Base-by-base conservation (phyloP, 768 basidiomycete genomes). In the Hysterangium stoloniferum region DNA sequence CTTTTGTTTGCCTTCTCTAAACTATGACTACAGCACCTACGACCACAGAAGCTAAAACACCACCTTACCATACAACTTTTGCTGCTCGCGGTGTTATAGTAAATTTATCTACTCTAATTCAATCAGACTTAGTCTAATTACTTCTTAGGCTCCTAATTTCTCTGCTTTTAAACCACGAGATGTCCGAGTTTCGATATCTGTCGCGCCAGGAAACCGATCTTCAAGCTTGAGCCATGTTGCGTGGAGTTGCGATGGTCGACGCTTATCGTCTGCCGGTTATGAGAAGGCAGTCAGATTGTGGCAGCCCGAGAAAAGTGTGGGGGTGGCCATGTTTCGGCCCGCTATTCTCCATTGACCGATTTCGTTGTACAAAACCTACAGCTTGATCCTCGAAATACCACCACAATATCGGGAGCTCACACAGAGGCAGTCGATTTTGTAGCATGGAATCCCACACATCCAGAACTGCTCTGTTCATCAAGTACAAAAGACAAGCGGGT, bases 361-460 rank as follows among this genome's bases (percentile, higher is more conserved):
- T 48, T 11, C 17, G 35, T 36, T 43, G 37, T n/a, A 25, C 34
- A 20, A n/a, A 53, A 20, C 19, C 19, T 11, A 11, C 57, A 89
- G 86, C 79, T 87, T 72, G 86, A 90, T 38, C 65, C 75, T 20
- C 75, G 86, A 56, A 73, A 80, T 13, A 82, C 86, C 13, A 68
- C 75, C 1, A 68, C 75, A 13, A 86, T 78, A 52, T 74, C 80
- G 1, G 84, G 86, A 19, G 86, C 78, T 6, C 87, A 89, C 55
- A 71, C 75, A 2, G 85, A 86, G 48, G 86, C 87, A 38, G 82
- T 84, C n/a, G 87, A 90, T 58, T 80, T 87, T 54, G 67, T 89
- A 35, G 79, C 85, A 6, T 91, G 87, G 86, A 87, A 87, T 61
- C 87, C 87, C 1, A 84, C 82, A 2, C 86, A 90, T 57, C 85